These are phyloP conservation scores for Fusarium mexicanum DNA, from an alignment of 2,329 filamentous ascomycete species.

Conservation along the genomic window DNA sequence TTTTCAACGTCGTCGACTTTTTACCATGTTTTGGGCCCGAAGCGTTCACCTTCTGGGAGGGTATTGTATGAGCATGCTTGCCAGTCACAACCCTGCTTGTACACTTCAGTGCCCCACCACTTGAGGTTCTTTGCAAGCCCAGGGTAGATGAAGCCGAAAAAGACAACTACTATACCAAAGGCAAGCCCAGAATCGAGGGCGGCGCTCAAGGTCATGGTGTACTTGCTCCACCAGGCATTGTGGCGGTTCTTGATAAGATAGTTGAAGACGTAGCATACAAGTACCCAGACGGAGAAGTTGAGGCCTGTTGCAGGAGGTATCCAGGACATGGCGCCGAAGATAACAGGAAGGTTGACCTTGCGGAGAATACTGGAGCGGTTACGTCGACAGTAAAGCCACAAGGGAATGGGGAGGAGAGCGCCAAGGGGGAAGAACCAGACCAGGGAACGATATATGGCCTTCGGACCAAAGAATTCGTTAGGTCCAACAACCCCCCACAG, in stretches of 20 bases:
- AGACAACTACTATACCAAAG: conserved; percentile 83
- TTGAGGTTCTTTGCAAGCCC: conserved; percentile 76
- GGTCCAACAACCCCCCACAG: conserved; percentile 91
- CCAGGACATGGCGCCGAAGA: conserved; percentile 86
- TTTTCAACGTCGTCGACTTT: background rate
- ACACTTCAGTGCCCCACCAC: conserved; percentile 92
- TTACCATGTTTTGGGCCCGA: conserved; percentile 72
- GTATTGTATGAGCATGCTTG: conserved; percentile 76
- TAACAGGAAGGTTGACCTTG: conserved; percentile 82
- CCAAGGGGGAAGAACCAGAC: conserved; percentile 86
- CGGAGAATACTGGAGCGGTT: conserved; percentile 71
- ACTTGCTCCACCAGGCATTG: conserved; percentile 86
- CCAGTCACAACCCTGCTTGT: conserved; percentile 88
- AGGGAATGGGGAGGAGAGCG: conserved; percentile 75
- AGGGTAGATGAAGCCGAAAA: conserved; percentile 87
- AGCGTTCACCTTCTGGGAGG: conserved; percentile 70
- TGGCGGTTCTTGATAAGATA: conserved; percentile 75
- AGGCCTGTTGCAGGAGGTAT: conserved; percentile 87
- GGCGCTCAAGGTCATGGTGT: conserved; percentile 88
- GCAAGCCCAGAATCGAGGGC: conserved; percentile 85
- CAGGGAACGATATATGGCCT: conserved; percentile 77
- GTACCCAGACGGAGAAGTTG: conserved; percentile 87
- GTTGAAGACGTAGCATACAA: conserved; percentile 89
- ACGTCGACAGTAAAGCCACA: conserved; percentile 76
- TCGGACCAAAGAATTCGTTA: conserved; percentile 80